Base-by-base conservation (phyloP, 371 early-diverging fungal genomes). In the Cokeromyces recurvatus region DNA sequence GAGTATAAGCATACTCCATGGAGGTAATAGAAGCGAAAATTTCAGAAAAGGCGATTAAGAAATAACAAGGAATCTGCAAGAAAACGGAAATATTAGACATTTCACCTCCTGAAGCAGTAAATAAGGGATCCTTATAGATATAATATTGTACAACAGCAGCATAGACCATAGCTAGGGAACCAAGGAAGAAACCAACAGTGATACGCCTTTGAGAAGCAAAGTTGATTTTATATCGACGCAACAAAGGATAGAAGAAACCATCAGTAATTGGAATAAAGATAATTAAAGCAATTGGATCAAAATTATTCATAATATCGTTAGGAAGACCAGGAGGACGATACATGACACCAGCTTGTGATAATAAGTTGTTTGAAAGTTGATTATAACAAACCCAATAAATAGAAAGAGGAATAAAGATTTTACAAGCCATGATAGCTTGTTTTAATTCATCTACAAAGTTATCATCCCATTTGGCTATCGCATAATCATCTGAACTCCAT, bases 341-440 rank as follows among this genome's bases (percentile, higher is more conserved):
- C 85, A 89, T 84, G 47, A 66, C 63, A 39, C 74, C 74, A 38
- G 81, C 84, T 69, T 84, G 85, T 50, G 79, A 81, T 19, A 87
- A 55, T 46, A 89, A 64, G 62, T 85, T 86, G 67, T 82, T 84
- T 46, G 62, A 65, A 59, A 87, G 77, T 53, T 89, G 79, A 48
- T 70, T 72, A 61, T 86, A 87, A 46, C 79, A 70, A n/a, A 82
- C 79, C 89, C 89, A 89, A 65, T 82, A 89, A 23, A 89, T 56
- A 6, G 85, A 82, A 32, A 74, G 80, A 45, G 79, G 78, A 11
- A 75, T 16, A 55, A 89, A 85, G 20, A 86, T 79, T 51, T 79
- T 82, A 73, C 81, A 85, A 24, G 87, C 83, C 50, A 75, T 71
- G 43, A 84, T 55, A 6, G 84, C 68, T 32, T 64, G 62, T 50